A percentile compares a stretch with the other conserved stretches of the same genome.
phyloP scores from a whole-genome alignment of 331 rosid species.

The Erythrophleum ivorense region DNA sequence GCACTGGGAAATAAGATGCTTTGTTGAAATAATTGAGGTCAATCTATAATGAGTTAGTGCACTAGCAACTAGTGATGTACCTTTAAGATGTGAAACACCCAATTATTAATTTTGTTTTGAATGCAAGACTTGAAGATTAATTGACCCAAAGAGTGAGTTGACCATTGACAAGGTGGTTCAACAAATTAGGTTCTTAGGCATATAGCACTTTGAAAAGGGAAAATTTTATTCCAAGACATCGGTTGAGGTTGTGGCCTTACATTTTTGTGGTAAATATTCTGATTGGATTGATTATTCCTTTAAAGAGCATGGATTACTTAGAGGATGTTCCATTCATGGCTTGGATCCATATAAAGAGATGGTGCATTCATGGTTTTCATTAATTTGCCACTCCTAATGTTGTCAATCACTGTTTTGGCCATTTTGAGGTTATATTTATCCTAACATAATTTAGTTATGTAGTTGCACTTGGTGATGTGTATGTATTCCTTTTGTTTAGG shows the following conservation, averaged over 20 bases:
- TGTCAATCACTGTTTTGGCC: too few species aligned
- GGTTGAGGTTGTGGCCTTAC: conserved; percentile 75
- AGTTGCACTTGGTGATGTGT: too few species aligned
- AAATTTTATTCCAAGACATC: conserved; percentile 80
- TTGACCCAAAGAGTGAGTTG: conserved; percentile 81
- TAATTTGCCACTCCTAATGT: too few species aligned
- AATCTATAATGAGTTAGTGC: conserved; percentile 69
- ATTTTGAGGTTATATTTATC: too few species aligned
- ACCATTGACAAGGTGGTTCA: conserved; percentile 76
- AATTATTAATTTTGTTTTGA: conserved; percentile 57
- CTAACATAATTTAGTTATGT: too few species aligned
- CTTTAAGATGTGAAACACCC: conserved; percentile 61
- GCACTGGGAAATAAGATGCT: conserved; percentile 57
- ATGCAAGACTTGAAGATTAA: conserved; percentile 67
- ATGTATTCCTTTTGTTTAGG: too few species aligned
- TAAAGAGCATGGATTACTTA: conserved; percentile 79
- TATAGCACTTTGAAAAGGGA: conserved; percentile 82
- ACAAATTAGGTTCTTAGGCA: conserved; percentile 89
- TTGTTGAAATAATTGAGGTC: conserved; percentile 72
- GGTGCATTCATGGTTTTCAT: too few species aligned
- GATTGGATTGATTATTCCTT: conserved; percentile 68
- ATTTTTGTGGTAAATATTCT: conserved; percentile 61
- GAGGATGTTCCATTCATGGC: conserved; percentile 77
- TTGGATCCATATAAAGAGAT: conserved; percentile 89
- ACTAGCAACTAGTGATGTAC: conserved; percentile 72